Base-by-base conservation (phyloP, 768 basidiomycete species). In the Kwoniella sp. region DNA sequence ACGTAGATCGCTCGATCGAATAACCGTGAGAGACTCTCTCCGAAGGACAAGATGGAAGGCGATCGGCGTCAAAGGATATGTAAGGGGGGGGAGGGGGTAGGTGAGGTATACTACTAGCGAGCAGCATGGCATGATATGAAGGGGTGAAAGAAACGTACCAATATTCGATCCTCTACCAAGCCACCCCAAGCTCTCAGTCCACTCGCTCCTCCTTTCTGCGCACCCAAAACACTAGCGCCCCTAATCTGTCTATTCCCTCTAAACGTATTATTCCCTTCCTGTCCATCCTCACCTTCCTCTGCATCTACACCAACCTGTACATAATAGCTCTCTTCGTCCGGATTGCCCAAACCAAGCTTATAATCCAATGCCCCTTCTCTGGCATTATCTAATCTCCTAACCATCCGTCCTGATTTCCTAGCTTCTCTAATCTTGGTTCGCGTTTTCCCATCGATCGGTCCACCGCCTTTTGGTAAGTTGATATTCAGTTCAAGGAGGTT, bases 351-450 rank as follows among this genome's bases (percentile, higher is more conserved):
- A 8, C 89, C 89, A 8, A 92, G 79, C 21, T 85, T 84, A 80
- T 91, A 91, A 77, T 91, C 91, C 67, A 92, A 72, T 6, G 85
- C 90, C 0, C 85, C 85, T 76, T 92, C 91, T 40, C 84, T 83
- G 0, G 90, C 91, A 59, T 81, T 81, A 1, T 84, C 83, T 40
- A 90, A 78, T 65, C 88, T 80, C 9, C 83, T 84, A n/a, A 83
- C 86, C 26, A 83, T 82, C 68, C 84, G 82, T 37, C 81, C 82
- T 46, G 85, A 82, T 77, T 85, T 86, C 71, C 81, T 82, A 37
- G 81, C 76, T 62, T 88, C 86, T 52, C 65, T 67, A 1, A 75
- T 57, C 49, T 65, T 71, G 3, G 78, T 65, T 26, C 74, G 52
- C 7, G 71, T 75, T 49, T 77, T 77, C 2, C 70, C 73, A 44